These are phyloP conservation scores for Endoconidiophora polonica DNA, from an alignment of 2,329 filamentous ascomycete species.

Conservation along the genomic window DNA sequence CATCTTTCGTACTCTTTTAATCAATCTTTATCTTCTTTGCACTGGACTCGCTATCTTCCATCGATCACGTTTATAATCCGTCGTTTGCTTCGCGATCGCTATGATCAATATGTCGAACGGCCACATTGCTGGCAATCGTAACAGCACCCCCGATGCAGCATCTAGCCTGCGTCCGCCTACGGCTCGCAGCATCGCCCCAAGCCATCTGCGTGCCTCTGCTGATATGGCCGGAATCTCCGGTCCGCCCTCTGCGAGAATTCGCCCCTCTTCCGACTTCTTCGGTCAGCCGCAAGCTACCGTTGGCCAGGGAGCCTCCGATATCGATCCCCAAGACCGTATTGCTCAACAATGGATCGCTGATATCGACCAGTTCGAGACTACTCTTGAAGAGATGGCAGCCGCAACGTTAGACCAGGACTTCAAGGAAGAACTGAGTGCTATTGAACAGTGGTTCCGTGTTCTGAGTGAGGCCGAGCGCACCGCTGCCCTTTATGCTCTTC, in stretches of 20 bases:
- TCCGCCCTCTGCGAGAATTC: slow-evolving; percentile 59
- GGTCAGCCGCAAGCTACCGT: slow-evolving; percentile 51
- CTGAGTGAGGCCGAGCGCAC: slow-evolving; percentile 93
- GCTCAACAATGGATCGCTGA: slow-evolving; percentile 98
- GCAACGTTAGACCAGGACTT: slow-evolving; percentile 98
- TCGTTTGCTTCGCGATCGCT: neutral
- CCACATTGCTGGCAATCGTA: slow-evolving; percentile 65
- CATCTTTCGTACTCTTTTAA: neutral
- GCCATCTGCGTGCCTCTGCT: slow-evolving; percentile 84
- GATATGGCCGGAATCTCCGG: slow-evolving; percentile 75
- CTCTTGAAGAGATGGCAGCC: slow-evolving; percentile 94
- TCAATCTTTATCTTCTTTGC: neutral
- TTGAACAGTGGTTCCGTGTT: slow-evolving; percentile 98
- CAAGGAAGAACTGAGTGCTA: slow-evolving; percentile 96
- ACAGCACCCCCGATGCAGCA: slow-evolving; percentile 89
- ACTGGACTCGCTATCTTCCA: neutral
- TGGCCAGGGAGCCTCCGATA: slow-evolving; percentile 50
- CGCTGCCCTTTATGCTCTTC: slow-evolving; percentile 80
- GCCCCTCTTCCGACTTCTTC: slow-evolving; percentile 90
- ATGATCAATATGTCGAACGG: slow-evolving; percentile 52
- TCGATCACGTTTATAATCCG: neutral
- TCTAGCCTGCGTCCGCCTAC: slow-evolving; percentile 69
- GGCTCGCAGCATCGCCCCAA: slow-evolving; percentile 59
- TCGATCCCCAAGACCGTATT: slow-evolving; percentile 76
- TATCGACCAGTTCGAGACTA: slow-evolving; percentile 98